Percentiles rank a stretch among this genome's conserved stretches.
Conservation (phyloP, 495 filamentous ascomycete genomes). For the Talaromyces trachyspermus region DNA sequence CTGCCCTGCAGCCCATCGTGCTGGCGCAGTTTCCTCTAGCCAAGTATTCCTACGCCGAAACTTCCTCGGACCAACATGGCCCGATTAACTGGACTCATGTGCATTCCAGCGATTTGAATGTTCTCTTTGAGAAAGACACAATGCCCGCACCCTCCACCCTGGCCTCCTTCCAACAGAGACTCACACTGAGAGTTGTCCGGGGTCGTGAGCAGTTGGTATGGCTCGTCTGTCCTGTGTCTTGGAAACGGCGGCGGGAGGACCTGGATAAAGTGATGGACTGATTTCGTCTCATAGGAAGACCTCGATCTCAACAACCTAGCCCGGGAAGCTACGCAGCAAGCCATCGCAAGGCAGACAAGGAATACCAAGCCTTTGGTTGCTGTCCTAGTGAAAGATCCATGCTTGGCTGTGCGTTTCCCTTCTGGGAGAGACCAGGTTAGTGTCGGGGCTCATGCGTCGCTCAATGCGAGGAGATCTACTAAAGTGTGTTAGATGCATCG, state of each 20-base stretch:
- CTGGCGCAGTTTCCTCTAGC: slow-evolving; percentile 25
- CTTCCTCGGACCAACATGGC: slow-evolving; percentile 21
- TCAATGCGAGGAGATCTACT: background rate
- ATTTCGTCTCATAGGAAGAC: slow-evolving; percentile 24
- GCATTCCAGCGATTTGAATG: slow-evolving; percentile 24
- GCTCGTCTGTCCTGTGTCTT: background rate
- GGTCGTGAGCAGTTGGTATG: slow-evolving; percentile 25
- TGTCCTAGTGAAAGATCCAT: slow-evolving; percentile 37
- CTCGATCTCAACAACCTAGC: slow-evolving; percentile 25
- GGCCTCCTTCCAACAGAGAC: slow-evolving; percentile 8
- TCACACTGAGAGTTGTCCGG: slow-evolving; percentile 20
- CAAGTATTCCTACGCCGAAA: slow-evolving; percentile 38
- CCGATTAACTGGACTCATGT: slow-evolving; percentile 35
- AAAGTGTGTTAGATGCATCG: slow-evolving; percentile 25
- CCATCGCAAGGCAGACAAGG: slow-evolving; percentile 4
- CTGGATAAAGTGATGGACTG: too few species aligned
- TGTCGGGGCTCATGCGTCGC: background rate
- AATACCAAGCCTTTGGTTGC: slow-evolving; percentile 23
- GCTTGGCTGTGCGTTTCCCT: slow-evolving; percentile 37
- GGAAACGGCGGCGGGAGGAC: background rate
- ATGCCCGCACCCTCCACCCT: background rate
- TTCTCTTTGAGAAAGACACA: slow-evolving; percentile 20
- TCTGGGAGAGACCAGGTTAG: slow-evolving; percentile 6
- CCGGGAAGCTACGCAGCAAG: slow-evolving; percentile 13
- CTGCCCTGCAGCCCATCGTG: slow-evolving; percentile 5